Evolutionary conservation across 495 filamentous ascomycete species (phyloP).

Genomic region (Talaromyces wortmannii): DNA sequence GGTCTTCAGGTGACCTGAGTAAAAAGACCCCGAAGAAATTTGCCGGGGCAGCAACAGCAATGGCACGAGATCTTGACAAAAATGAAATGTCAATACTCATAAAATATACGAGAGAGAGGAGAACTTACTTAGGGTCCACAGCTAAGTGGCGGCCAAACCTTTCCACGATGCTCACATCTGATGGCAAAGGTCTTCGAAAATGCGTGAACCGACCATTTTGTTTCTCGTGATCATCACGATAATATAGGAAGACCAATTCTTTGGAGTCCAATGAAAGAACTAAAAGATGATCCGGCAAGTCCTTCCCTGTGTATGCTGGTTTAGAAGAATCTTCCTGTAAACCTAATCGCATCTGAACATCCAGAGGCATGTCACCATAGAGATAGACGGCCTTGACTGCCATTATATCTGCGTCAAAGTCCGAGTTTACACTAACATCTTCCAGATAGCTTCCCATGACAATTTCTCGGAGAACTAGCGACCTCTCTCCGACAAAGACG

Average conservation of each 20-base stretch:
- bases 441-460: conserved; percentile 55
- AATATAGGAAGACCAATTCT: conserved; percentile 66
- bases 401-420: conserved; percentile 60
- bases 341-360: conserved; percentile 18
- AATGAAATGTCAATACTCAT: conserved; percentile 5
- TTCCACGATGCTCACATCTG: conserved; percentile 44
- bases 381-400: conserved; percentile 38
- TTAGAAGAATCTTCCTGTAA: conserved; percentile 4
- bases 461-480: conserved; percentile 56
- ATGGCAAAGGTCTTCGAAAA: conserved; percentile 48
- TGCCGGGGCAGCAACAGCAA: conserved; percentile 57
- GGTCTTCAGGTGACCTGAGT: conserved; percentile 18
- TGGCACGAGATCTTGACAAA: conserved; percentile 47
- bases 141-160: conserved; percentile 71
- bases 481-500: conserved; percentile 74
- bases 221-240: conserved; percentile 35
- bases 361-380: conserved; percentile 22
- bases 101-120: not conserved
- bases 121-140: conserved; percentile 64
- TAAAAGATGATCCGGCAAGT: conserved; percentile 68
- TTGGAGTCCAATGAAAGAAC: conserved; percentile 63
- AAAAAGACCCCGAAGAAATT: conserved; percentile 52
- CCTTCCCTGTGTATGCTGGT: conserved; percentile 2
- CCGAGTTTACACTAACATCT: conserved; percentile 62
- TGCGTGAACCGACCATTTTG: conserved; percentile 52